Percentiles rank a stretch among this genome's conserved stretches.
These are phyloP conservation scores for Fusarium sublunatum DNA, from an alignment of 2,329 filamentous ascomycete genomes.

Conservation along the genomic window DNA sequence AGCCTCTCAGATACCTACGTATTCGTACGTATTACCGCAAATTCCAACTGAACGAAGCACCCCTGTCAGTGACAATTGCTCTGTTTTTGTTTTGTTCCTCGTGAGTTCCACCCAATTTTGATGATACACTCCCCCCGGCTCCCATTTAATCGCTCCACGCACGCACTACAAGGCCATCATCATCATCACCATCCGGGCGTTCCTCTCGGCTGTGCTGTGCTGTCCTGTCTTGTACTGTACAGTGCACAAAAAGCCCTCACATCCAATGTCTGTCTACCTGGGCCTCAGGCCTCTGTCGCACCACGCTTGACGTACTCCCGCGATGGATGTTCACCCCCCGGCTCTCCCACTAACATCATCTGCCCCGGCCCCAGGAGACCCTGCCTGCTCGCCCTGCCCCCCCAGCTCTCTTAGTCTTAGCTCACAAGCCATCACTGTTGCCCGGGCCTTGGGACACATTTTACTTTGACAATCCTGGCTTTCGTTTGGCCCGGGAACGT, in stretches of 20 bases:
- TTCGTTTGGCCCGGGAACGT: conserved; percentile 34
- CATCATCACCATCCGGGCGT: too few species aligned
- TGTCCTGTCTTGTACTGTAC: conserved; percentile 28
- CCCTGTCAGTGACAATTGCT: conserved; percentile 27
- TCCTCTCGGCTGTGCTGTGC: too few species aligned
- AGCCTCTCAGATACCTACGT: conserved; percentile 19
- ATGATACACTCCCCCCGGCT: conserved; percentile 19
- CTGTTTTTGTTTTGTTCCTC: conserved; percentile 34
- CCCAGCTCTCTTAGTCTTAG: background rate
- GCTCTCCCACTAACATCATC: conserved; percentile 10
- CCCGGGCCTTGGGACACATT: conserved; percentile 26
- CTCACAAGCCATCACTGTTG: conserved; percentile 10
- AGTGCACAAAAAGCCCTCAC: conserved; percentile 29
- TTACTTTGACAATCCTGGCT: conserved; percentile 18
- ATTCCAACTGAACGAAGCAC: conserved; percentile 25
- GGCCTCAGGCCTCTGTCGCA: conserved; percentile 10
- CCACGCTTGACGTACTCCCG: conserved; percentile 12
- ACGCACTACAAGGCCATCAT: too few species aligned
- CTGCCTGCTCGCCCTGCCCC: conserved; percentile 26
- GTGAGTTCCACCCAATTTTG: conserved; percentile 33
- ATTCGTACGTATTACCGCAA: conserved; percentile 3
- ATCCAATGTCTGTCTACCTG: conserved; percentile 6
- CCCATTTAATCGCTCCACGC: too few species aligned
- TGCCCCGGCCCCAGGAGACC: conserved; percentile 15
- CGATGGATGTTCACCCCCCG: conserved; percentile 4